Conservation (phyloP, 352 stramenopile species). For the Phytophthora constricta region DNA sequence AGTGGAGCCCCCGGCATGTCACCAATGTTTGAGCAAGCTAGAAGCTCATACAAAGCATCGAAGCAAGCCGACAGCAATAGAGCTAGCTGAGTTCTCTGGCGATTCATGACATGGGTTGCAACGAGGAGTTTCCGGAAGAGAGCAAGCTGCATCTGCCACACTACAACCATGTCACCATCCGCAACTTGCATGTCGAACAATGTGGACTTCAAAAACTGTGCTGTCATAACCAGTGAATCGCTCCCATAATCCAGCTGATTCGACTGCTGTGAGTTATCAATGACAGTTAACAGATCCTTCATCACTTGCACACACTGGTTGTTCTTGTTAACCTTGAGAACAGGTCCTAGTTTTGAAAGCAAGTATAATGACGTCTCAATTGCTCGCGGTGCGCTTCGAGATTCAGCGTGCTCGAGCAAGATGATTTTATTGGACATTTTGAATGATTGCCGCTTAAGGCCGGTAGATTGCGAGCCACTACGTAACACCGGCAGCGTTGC, state of each 20-base stretch:
- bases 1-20: constrained; percentile 12
- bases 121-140: constrained; percentile 54
- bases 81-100: constrained; percentile 12
- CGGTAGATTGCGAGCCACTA: not conserved
- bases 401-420: constrained; percentile 22
- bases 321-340: constrained; percentile 59
- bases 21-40: constrained; percentile 56
- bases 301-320: constrained; percentile 66
- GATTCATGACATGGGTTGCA: constrained; percentile 27
- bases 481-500: constrained; percentile 20
- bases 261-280: constrained; percentile 15
- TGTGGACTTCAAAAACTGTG: constrained; percentile 44
- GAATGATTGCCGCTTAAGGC: not conserved
- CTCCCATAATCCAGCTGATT: constrained; percentile 10
- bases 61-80: constrained; percentile 43
- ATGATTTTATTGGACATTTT: constrained; percentile 15
- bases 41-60: constrained; percentile 52
- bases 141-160: constrained; percentile 44
- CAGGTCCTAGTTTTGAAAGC: constrained; percentile 40
- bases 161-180: constrained; percentile 41
- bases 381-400: constrained; percentile 20
- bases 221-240: constrained; percentile 25
- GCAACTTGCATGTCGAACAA: constrained; percentile 63
- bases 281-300: constrained; percentile 50
- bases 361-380: constrained; percentile 48